Evolutionary conservation across 2,329 filamentous ascomycete species (phyloP), one percentile per base, ranked within the genome.

Genomic region (Talaromyces funiculosus): DNA sequence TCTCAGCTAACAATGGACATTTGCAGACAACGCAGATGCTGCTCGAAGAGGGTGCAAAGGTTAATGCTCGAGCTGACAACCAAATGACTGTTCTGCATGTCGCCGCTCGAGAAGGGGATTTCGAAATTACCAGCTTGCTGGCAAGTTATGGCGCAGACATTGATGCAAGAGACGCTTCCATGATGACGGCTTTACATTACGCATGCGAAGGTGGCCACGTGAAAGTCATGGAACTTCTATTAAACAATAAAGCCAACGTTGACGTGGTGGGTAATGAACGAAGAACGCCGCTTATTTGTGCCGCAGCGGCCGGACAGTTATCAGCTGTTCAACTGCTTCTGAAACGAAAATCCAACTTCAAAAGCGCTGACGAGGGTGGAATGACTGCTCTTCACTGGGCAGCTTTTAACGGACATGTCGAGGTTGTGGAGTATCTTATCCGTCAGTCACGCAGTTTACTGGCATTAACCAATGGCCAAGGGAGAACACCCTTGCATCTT

Each of bases 381-480:
- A 76, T 75, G 73, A 74, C 71, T 8, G 68, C 72, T 0, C 55
- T 76, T 20, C 74, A 77, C 54, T 75, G 73, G 73, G 74, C 74
- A 26, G 68, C 70, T 6, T 74, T 67, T 60, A 74, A 74, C 53
- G 74, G 73, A 1, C 73, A 76, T 54, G 65, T 68, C n/a, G 72
- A 76, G 26, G 67, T 72, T 18, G 70, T 76, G 10, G 60, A 70
- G 1, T 58, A 73, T 14, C 66, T 76, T 22, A 18, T 22, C 3
- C 66, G 70, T 38, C 66, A 71, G 35, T 71, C 66, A 53, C 72
- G 70, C 64, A 65, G 65, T 7, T 61, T 67, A 5, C 58, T 75
- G 8, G 59, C 64, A 8, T 66, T 61, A 31, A 64, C 63, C 35
- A 73, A 75, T 55, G 62, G 60, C 10, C 63, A 68, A 14, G 73